phyloP scores from a whole-genome alignment of 768 basidiomycete species.

The Boletales sp. region DNA sequence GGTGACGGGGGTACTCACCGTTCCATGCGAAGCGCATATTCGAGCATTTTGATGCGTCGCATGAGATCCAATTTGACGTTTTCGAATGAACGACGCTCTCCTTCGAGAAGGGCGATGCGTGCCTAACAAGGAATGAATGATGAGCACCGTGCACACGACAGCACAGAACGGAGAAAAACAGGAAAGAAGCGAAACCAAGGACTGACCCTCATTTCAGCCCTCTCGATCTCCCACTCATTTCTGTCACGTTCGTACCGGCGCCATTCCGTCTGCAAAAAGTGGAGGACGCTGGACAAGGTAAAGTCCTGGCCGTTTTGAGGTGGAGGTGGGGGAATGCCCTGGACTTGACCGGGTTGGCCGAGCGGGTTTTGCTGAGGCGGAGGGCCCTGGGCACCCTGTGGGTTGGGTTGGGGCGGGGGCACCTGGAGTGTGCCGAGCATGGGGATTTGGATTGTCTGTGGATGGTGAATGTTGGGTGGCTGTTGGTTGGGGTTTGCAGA shows the following conservation, averaged over 20 bases:
- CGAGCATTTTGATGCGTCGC: conserved; percentile 98
- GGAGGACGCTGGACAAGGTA: conserved; percentile 90
- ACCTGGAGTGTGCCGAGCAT: conserved; percentile 59
- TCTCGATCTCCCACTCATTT: conserved; percentile 99
- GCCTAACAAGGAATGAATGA: conserved; percentile 50
- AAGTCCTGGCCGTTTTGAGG: conserved; percentile 80
- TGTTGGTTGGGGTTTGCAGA: conserved; percentile 12
- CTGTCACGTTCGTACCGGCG: conserved; percentile 95
- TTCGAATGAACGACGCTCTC: conserved; percentile 94
- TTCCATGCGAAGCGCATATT: conserved; percentile 95
- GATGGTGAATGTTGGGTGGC: conserved; percentile 34
- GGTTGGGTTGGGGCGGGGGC: conserved; percentile 40
- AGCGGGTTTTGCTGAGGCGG: conserved; percentile 54
- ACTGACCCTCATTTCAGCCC: conserved; percentile 90
- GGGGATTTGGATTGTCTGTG: conserved; percentile 45
- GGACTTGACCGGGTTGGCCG: conserved; percentile 52
- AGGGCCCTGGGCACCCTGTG: conserved; percentile 34
- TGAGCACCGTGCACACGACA: background rate
- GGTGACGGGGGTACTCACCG: conserved; percentile 53
- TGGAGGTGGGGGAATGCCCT: conserved; percentile 65
- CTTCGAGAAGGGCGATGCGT: conserved; percentile 94
- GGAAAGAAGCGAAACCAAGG: background rate
- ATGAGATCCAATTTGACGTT: conserved; percentile 95
- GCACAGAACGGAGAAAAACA: background rate
- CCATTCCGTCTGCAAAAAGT: conserved; percentile 99